Evolutionary conservation across 2,329 filamentous ascomycete genomes (phyloP), one percentile per base, ranked within the genome.

Genomic region (Trichophyton mentagrophytes): DNA sequence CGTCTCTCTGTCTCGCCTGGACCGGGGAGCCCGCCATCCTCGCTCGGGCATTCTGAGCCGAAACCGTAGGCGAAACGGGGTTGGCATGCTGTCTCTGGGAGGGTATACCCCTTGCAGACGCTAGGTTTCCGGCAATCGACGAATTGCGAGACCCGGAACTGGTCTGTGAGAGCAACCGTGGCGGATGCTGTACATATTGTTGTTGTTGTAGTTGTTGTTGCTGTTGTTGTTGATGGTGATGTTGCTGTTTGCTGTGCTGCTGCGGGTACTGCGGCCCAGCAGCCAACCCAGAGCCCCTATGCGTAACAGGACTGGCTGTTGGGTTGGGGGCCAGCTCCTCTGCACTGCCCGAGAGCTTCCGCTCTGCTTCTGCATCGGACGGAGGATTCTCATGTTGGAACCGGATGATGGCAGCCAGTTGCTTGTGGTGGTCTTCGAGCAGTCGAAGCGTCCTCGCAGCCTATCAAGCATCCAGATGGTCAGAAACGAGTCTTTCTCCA

Each of bases 121-220:
- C 90, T 49, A 96, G 77, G 68, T 95, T 95, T 74, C 84, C 95
- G 27, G 89, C 90, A 63, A 96, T 95, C 1, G 90, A 95, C 62
- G 86, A 77, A 61, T 91, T 87, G 61, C 89, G 84, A 27, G 83
- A 78, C 1, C 71, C 83, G 70, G 77, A 67, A 61, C 81, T 76
- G 64, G 74, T 71, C 7, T 72, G 61, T 62, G 70, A 63, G 1
- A 72, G 65, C 33, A 77, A 71, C 62, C 66, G 76, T 62, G 69
- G 78, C 60, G 68, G 75, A 61, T 71, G 72, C 57, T 71, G 69
- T 20, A 38, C 11, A 13, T 38, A 13, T 38, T 38, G 33, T 38
- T 38, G 33, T 38, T 38, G 33, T 9, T 36, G 33, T 11, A 1
- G 30, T 33, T 33, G 33, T 9, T 36, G 33, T 38, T 38, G 33